Base-by-base conservation (phyloP, 1,284 basidiomycete species). In the Ceratobasidium sp. region DNA sequence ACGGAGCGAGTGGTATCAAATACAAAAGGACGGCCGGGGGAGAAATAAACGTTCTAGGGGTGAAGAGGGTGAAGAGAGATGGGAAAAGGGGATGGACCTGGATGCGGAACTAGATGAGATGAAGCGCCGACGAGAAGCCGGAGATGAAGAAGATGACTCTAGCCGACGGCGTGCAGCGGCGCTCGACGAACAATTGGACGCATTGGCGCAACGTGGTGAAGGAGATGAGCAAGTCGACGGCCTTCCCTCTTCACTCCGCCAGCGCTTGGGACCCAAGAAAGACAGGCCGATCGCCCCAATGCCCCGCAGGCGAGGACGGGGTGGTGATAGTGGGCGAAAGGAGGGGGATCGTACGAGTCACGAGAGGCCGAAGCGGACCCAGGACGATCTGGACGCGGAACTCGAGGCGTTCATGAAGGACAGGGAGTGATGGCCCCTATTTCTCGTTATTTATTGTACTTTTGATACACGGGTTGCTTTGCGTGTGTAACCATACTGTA, bases 401-500 rank as follows among this genome's bases (percentile, higher is more conserved):
- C 56, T 72, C 47, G 69, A 72, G 44, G 69, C 69, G 69, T 72
- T 72, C 51, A 71, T 72, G 69, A 72, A 72, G 33, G 57, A 44
- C 31, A 56, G 69, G 36, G 69, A 60, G 44, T 72, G 44, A 60
- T n/a, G n/a, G n/a, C 11, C 22, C 51, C 29, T 53, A 29, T 71
- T 15, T 60, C 50, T 56, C 29, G 22, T 50, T 33, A 29, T 69
- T 41, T 59, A 41, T 62, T 62, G 7, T 22, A 7, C 24, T 48
- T 31, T 72, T 33, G 22, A 50, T 72, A 62, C 57, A 48, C 41
- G 22, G 45, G 22, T 33, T 45, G 36, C 36, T 24, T 29, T 22
- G 53, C 53, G 53, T 27, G 29, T 63, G 60, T 63, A 63, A 41
- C 48, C 31, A 5, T 63, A 63, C 24, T 48, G 19, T 29, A 15